These are phyloP conservation scores for Ceratobasidium sp. DNA, from an alignment of 1,284 basidiomycete species.

Conservation along the genomic window DNA sequence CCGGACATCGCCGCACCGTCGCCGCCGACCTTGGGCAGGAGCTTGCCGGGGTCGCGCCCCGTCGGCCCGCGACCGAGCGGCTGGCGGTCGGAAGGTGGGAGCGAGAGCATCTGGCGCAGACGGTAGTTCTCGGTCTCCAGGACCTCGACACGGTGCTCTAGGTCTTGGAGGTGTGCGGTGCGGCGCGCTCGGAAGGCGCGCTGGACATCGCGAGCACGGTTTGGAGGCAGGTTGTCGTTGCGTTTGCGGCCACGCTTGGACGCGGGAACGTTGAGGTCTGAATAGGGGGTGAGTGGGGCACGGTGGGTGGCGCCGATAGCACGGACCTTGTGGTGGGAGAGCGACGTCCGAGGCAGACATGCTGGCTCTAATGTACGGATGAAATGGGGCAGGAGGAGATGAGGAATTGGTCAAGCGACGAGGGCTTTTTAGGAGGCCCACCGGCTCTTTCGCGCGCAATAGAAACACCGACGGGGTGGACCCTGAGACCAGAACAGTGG, in stretches of 20 bases:
- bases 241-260: constrained; percentile 80
- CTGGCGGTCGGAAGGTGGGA: constrained; percentile 77
- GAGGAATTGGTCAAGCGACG: constrained; percentile 13
- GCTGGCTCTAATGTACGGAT: constrained; percentile 32
- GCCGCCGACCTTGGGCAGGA: constrained; percentile 31
- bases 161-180: constrained; percentile 85
- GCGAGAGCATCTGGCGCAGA: constrained; percentile 76
- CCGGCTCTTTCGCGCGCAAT: constrained; percentile 37
- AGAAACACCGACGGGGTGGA: constrained; percentile 24
- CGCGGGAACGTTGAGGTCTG: constrained; percentile 35
- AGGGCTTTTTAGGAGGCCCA: constrained; percentile 38
- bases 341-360: constrained; percentile 38
- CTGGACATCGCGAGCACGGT: constrained; percentile 91
- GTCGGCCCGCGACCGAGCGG: constrained; percentile 82
- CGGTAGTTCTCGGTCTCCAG: constrained; percentile 86
- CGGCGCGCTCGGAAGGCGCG: constrained; percentile 90
- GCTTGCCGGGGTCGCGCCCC: constrained; percentile 63
- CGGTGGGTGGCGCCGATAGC: neutral
- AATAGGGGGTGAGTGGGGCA: neutral
- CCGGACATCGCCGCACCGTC: neutral
- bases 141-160: constrained; percentile 83
- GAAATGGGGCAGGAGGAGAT: constrained; percentile 13
- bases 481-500: constrained; percentile 16
- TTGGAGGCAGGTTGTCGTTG: constrained; percentile 91
- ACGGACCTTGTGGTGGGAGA: constrained; percentile 16